These are phyloP conservation scores for Tetragonia tetragonoides DNA, from an alignment of 148 eudicot genomes.

Conservation along the genomic window DNA sequence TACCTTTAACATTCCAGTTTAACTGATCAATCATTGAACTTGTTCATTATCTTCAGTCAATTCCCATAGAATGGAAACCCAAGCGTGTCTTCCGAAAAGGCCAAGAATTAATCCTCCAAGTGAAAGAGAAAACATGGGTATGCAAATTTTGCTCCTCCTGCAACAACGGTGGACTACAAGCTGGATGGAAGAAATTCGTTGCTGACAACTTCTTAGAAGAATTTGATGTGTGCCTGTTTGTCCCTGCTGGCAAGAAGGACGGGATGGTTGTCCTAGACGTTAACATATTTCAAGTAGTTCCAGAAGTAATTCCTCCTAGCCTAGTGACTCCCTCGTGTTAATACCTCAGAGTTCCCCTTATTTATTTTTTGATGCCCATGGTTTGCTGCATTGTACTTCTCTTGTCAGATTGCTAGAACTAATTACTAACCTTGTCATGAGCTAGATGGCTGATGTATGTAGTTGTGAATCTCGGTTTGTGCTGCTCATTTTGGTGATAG, in stretches of 20 bases:
- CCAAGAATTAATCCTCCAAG: conserved; percentile 31
- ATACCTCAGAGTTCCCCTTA: background rate
- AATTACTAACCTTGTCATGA: too few species aligned
- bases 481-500: background rate
- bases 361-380: background rate
- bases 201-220: conserved; percentile 41
- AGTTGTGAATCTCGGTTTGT: background rate
- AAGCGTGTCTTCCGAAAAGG: conserved; percentile 10
- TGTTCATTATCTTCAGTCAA: conserved; percentile 27
- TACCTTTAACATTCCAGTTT: background rate
- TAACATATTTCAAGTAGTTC: conserved; percentile 43
- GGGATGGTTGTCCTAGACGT: conserved; percentile 30
- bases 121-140: conserved; percentile 31
- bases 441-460: too few species aligned
- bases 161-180: conserved; percentile 14
- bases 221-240: conserved; percentile 48
- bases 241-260: conserved; percentile 18
- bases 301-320: conserved; percentile 21
- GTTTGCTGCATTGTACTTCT: background rate
- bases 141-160: conserved; percentile 3
- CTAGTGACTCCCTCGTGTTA: background rate
- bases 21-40: background rate
- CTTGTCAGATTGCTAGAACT: too few species aligned
- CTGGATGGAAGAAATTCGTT: conserved; percentile 43
- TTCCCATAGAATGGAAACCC: conserved; percentile 37